phyloP scores from a whole-genome alignment of 1,284 basidiomycete species.

The Ustilago shanxiensis region DNA sequence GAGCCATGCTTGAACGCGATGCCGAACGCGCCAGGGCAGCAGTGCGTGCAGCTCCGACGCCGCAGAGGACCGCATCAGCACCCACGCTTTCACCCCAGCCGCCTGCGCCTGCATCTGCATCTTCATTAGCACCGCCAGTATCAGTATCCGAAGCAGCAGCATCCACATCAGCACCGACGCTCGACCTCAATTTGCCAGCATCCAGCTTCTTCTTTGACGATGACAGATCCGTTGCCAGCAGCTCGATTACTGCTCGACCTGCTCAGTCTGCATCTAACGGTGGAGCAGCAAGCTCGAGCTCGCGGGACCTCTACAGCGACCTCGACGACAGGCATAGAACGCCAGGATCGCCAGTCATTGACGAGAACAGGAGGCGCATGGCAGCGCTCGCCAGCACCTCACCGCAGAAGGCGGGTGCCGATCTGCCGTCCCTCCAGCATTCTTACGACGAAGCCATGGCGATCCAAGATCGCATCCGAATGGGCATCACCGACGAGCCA shows the following conservation, averaged over 20 bases:
- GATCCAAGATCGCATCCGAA: slow-evolving; percentile 19
- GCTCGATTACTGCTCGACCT: background rate
- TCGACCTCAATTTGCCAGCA: slow-evolving; percentile 47
- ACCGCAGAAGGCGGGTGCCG: slow-evolving; percentile 9
- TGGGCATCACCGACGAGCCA: slow-evolving; percentile 12
- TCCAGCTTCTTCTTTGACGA: slow-evolving; percentile 43
- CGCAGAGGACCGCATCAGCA: background rate
- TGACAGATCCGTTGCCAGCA: slow-evolving; percentile 4
- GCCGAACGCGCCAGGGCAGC: slow-evolving; percentile 19
- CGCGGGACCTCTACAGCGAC: background rate
- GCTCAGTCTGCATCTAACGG: background rate
- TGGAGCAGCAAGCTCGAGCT: background rate
- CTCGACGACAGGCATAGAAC: background rate
- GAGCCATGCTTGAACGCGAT: slow-evolving; percentile 40
- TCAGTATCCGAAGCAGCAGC: background rate
- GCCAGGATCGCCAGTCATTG: background rate
- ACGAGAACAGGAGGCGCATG: slow-evolving; percentile 12
- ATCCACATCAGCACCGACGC: slow-evolving; percentile 25
- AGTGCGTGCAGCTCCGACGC: background rate
- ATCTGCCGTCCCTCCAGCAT: slow-evolving; percentile 22
- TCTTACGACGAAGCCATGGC: slow-evolving; percentile 35
- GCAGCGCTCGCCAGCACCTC: slow-evolving; percentile 9
- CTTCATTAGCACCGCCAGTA: background rate
- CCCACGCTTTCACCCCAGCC: background rate
- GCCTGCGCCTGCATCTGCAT: background rate